Evolutionary conservation across 202 grass and related monocot genomes (phyloP), one percentile per base, ranked within the genome.

Genomic region (Saccharum hybrid): DNA sequence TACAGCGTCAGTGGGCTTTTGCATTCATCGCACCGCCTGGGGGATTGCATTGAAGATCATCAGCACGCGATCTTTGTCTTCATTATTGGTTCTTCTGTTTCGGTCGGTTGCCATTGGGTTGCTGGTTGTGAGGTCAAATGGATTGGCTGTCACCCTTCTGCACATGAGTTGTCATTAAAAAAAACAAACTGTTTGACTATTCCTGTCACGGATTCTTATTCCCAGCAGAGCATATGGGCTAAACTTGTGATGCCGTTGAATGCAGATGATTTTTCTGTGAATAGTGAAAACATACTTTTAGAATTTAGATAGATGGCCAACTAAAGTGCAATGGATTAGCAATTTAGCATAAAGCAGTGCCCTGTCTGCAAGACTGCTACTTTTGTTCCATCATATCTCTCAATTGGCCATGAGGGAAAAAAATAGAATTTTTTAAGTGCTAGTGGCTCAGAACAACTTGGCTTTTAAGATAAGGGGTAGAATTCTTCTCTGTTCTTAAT

Each of bases 351-450:
- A 70, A 80, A 76, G 33, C 4, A 21, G 42, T 79, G 61, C 63
- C 63, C 86, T 80, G 63, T 87, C 75, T 83, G 19, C 13, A 69
- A 43, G 63, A 83, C 75, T 83, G 19, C 13, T 64, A 43, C 68
- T 39, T 45, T 22, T 45, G 34, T 54, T 46, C 21, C 34, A 26
- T 52, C 34, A 31, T 41, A 49, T 82, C 66, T 59, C 18, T 52
- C 31, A 2, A 1, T 23, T 39, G 18, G 72, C 79, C 51, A 40
- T 21, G 72, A 52, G 5, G 57, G 59, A 1, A n/a, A 22, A 14
- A 5, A 30, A 5, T 0, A 30, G 0, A 36, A 36, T 36, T 36
- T 73, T n/a, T n/a, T 34, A 4, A 21, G 66, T 41, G 56, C 71
- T 57, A 48, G 46, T 67, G 45, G 71, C 39, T 72, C n/a, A n/a